These are phyloP conservation scores for Crucibulum parvulum DNA, from an alignment of 1,284 basidiomycete genomes.

Conservation along the genomic window DNA sequence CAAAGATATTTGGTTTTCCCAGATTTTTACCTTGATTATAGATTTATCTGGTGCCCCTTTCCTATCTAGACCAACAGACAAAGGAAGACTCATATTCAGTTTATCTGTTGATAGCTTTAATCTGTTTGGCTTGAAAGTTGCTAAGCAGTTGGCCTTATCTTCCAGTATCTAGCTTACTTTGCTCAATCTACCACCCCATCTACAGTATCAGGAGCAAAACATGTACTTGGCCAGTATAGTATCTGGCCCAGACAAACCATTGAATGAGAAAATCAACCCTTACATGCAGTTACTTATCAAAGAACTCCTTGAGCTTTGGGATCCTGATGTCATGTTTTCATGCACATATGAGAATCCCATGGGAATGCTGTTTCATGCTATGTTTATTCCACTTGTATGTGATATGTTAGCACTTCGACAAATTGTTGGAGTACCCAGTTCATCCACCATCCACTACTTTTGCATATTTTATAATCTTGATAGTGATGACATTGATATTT, in stretches of 20 bases:
- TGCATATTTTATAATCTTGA: conserved; percentile 39
- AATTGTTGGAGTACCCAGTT: conserved; percentile 25
- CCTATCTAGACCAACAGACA: conserved; percentile 1
- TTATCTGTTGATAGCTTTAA: conserved; percentile 15
- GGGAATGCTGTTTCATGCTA: conserved; percentile 15
- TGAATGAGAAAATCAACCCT: conserved; percentile 26
- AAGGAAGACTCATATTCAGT: conserved; percentile 15
- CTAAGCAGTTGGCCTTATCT: conserved; percentile 11
- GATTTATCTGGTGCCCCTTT: conserved; percentile 3
- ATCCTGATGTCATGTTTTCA: conserved; percentile 26
- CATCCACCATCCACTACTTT: conserved; percentile 24
- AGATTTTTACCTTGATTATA: conserved; percentile 5
- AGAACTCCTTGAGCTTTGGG: conserved; percentile 30
- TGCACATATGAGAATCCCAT: conserved; percentile 12
- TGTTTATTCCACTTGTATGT: conserved; percentile 30
- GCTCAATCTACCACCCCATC: conserved; percentile 30
- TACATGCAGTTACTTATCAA: conserved; percentile 29
- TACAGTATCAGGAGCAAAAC: conserved; percentile 32
- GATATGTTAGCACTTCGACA: conserved; percentile 43
- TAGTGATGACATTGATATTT: conserved; percentile 31
- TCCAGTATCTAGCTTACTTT: conserved; percentile 24
- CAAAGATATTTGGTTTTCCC: conserved; percentile 6
- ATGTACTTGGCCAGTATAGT: conserved; percentile 35
- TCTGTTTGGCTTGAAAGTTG: conserved; percentile 13
- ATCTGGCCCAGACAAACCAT: conserved; percentile 31